Evolutionary conservation across 2,329 filamentous ascomycete genomes (phyloP).

Genomic region (Cryphonectria japonica): DNA sequence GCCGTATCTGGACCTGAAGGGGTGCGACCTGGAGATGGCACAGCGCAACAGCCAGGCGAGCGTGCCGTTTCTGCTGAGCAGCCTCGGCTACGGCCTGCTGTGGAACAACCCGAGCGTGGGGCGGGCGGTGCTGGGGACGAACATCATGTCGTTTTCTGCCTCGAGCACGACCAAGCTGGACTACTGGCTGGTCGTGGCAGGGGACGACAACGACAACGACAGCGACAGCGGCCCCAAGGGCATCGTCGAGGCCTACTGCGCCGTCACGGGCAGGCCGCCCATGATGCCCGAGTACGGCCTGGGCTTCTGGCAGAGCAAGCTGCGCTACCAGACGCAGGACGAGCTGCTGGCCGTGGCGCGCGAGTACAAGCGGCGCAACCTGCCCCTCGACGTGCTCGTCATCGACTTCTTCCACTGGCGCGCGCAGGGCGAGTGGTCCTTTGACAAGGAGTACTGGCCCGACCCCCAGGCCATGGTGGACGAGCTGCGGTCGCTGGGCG

Average conservation of each 20-base stretch:
- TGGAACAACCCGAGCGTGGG: constrained; percentile 71
- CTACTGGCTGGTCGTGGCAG: constrained; percentile 63
- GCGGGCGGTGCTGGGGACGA: constrained; percentile 62
- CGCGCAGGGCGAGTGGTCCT: constrained; percentile 69
- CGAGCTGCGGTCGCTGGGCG: constrained; percentile 60
- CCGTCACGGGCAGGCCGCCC: constrained; percentile 61
- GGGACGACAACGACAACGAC: constrained; percentile 39
- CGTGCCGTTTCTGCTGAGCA: constrained; percentile 65
- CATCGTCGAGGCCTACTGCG: constrained; percentile 60
- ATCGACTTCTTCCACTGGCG: constrained; percentile 72
- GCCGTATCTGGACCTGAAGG: constrained; percentile 65
- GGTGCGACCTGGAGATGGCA: constrained; percentile 64
- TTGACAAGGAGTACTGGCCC: constrained; percentile 67
- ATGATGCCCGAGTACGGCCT: constrained; percentile 72
- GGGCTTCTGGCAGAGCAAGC: constrained; percentile 71
- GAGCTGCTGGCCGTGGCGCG: constrained; percentile 63
- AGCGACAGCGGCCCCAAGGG: constrained; percentile 54
- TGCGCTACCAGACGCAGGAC: constrained; percentile 68
- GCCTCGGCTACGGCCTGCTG: constrained; percentile 63
- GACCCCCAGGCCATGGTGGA: constrained; percentile 66
- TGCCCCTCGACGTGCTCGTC: constrained; percentile 69
- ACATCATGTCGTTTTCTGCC: constrained; percentile 65
- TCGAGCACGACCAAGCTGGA: constrained; percentile 61
- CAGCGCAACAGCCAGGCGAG: constrained; percentile 70
- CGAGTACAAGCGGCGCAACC: constrained; percentile 57